These are phyloP conservation scores for Bertia moriformis DNA, from an alignment of 2,329 filamentous ascomycete species.

Conservation along the genomic window DNA sequence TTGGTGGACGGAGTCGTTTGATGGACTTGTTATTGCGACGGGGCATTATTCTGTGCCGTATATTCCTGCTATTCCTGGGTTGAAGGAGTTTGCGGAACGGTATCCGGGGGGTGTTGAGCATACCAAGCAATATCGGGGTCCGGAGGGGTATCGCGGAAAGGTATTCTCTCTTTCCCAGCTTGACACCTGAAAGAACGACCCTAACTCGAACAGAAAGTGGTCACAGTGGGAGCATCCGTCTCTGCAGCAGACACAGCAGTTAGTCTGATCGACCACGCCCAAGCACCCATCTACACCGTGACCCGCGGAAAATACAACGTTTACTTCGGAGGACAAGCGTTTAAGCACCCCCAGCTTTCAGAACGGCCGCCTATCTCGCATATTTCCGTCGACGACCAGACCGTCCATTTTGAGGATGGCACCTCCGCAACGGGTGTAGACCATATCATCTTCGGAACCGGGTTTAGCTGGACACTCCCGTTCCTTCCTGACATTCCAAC, in stretches of 20 bases:
- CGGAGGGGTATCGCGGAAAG: constrained; percentile 27
- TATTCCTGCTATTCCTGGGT: constrained; percentile 30
- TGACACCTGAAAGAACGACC: not conserved
- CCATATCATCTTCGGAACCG: constrained; percentile 51
- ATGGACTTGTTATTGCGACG: constrained; percentile 43
- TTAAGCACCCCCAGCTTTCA: constrained; percentile 38
- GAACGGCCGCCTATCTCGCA: constrained; percentile 29
- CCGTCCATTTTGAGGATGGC: constrained; percentile 41
- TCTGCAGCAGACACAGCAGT: constrained; percentile 48
- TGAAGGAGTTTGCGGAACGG: constrained; percentile 27
- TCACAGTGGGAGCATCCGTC: constrained; percentile 50
- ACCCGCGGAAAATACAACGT: constrained; percentile 31
- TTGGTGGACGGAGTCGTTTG: constrained; percentile 50
- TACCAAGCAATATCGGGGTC: constrained; percentile 35
- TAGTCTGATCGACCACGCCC: constrained; percentile 28
- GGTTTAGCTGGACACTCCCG: constrained; percentile 48
- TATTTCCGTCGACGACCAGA: constrained; percentile 26
- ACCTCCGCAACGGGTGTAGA: constrained; percentile 36
- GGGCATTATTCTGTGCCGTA: constrained; percentile 48
- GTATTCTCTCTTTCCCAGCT: constrained; percentile 9
- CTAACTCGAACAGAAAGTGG: constrained; percentile 27
- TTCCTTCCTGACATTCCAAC: constrained; percentile 37
- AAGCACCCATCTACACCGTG: constrained; percentile 34
- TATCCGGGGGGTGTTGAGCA: constrained; percentile 35
- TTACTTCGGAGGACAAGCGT: constrained; percentile 44